Conservation (phyloP, 768 basidiomycete genomes). For the Auriscalpium vulgare region DNA sequence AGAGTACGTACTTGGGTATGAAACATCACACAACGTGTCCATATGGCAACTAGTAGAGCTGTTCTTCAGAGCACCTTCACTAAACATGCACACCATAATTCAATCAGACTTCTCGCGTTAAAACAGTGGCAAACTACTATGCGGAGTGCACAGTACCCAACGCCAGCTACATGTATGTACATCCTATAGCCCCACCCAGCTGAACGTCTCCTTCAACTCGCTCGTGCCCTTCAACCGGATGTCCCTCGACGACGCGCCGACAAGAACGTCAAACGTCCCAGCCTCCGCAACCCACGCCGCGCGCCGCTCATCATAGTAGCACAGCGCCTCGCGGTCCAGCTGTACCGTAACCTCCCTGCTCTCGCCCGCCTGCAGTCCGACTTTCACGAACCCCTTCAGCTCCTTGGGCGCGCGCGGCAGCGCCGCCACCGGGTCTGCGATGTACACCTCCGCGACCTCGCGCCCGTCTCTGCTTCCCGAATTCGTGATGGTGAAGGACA, state of each 20-base stretch:
- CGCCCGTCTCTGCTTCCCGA: constrained; percentile 34
- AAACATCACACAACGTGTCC: too few species aligned
- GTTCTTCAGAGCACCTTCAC: too few species aligned
- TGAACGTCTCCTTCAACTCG: constrained; percentile 27
- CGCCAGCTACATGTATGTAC: too few species aligned
- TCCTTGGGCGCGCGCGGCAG: constrained; percentile 39
- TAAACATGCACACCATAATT: too few species aligned
- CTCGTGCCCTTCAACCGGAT: constrained; percentile 29
- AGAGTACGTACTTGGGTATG: too few species aligned
- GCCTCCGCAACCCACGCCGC: constrained; percentile 34
- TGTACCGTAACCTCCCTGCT: constrained; percentile 28
- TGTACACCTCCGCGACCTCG: constrained; percentile 42
- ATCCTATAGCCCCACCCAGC: constrained; percentile 35
- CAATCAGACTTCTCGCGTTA: too few species aligned
- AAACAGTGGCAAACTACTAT: too few species aligned
- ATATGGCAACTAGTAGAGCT: too few species aligned
- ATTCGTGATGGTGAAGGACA: constrained; percentile 40
- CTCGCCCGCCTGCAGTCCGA: constrained; percentile 37
- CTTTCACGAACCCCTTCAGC: constrained; percentile 42
- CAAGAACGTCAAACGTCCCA: constrained; percentile 36
- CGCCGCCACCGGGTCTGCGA: constrained; percentile 33
- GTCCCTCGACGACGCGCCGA: constrained; percentile 40
- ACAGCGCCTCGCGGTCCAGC: constrained; percentile 40
- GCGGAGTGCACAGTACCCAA: too few species aligned
- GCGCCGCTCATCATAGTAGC: constrained; percentile 40